Evolutionary conservation across 2,329 filamentous ascomycete species (phyloP).

Genomic region (Ceratocystiopsis minuta): DNA sequence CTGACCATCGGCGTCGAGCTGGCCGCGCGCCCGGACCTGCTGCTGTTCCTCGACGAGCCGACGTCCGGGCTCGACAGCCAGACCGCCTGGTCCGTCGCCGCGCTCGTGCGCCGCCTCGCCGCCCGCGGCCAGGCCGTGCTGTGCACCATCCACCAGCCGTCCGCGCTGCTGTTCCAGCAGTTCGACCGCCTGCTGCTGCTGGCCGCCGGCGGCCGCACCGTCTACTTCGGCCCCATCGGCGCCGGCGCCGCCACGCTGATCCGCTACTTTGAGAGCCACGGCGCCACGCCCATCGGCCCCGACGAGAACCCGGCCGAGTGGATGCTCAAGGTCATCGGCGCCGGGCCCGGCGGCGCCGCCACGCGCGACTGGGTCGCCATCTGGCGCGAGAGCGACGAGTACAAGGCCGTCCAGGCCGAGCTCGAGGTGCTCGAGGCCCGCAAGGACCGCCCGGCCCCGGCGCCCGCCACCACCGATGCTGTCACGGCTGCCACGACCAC

Average conservation of each 20-base stretch:
- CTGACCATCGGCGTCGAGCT: slow-evolving; percentile 88
- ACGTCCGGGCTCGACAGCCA: slow-evolving; percentile 45
- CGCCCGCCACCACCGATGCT: slow-evolving; percentile 1
- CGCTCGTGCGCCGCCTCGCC: slow-evolving; percentile 43
- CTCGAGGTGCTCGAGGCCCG: slow-evolving; percentile 18
- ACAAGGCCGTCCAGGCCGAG: slow-evolving; percentile 53
- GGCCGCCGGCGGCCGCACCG: slow-evolving; percentile 5
- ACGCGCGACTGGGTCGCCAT: slow-evolving; percentile 43
- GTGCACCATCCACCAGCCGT: slow-evolving; percentile 11
- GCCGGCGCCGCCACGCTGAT: slow-evolving; percentile 49
- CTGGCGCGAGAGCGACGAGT: slow-evolving; percentile 25
- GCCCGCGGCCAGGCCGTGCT: slow-evolving; percentile 14
- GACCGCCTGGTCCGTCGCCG: slow-evolving; percentile 43
- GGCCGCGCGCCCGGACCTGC: slow-evolving; percentile 60
- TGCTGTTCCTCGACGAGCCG: slow-evolving; percentile 45
- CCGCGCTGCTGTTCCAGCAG: slow-evolving; percentile 8
- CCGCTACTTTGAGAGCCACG: slow-evolving; percentile 59
- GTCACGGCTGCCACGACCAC: slow-evolving; percentile 3
- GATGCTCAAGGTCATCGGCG: slow-evolving; percentile 49
- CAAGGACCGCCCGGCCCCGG: slow-evolving; percentile 7
- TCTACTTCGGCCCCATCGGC: slow-evolving; percentile 29
- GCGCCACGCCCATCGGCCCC: slow-evolving; percentile 34
- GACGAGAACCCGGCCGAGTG: slow-evolving; percentile 69
- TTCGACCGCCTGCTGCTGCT: slow-evolving; percentile 8
- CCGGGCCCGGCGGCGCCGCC: slow-evolving; percentile 43